Conservation (phyloP, 2,329 filamentous ascomycete genomes). For the Paracoccidioides brasiliensis region DNA sequence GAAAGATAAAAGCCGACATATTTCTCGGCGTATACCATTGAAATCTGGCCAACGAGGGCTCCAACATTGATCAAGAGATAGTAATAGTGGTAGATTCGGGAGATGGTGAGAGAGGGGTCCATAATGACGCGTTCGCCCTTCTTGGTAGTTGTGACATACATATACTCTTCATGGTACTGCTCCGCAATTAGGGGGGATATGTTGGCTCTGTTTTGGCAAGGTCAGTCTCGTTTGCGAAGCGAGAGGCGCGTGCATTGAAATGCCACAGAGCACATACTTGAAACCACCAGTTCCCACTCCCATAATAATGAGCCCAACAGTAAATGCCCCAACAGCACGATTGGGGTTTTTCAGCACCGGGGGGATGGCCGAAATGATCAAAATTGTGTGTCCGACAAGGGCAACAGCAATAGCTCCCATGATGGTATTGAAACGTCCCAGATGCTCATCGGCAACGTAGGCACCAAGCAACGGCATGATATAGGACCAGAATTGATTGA, state of each 20-base stretch:
- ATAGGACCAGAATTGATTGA: slow-evolving; percentile 52
- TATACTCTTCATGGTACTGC: slow-evolving; percentile 49
- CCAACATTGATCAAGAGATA: slow-evolving; percentile 61
- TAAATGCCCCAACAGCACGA: slow-evolving; percentile 49
- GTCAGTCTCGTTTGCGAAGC: neutral
- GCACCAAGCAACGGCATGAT: slow-evolving; percentile 46
- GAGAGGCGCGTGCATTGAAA: neutral
- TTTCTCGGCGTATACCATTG: slow-evolving; percentile 62
- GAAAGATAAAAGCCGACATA: slow-evolving; percentile 65
- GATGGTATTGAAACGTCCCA: slow-evolving; percentile 54
- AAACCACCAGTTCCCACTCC: slow-evolving; percentile 68
- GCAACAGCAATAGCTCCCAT: slow-evolving; percentile 51
- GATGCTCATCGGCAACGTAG: slow-evolving; percentile 53
- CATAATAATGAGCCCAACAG: slow-evolving; percentile 52
- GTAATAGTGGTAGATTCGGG: slow-evolving; percentile 56
- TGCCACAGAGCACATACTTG: slow-evolving; percentile 37
- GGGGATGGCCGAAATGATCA: slow-evolving; percentile 53
- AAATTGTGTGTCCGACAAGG: slow-evolving; percentile 52
- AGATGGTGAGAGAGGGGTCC: slow-evolving; percentile 55
- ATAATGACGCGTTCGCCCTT: slow-evolving; percentile 56
- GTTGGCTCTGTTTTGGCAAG: slow-evolving; percentile 39
- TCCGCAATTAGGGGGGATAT: slow-evolving; percentile 60
- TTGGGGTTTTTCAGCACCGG: slow-evolving; percentile 46
- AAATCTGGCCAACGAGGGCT: slow-evolving; percentile 47
- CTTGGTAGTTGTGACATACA: slow-evolving; percentile 42